Evolutionary conservation across 2,329 filamentous ascomycete genomes (phyloP).

Genomic region (Samsoniella hepiali): DNA sequence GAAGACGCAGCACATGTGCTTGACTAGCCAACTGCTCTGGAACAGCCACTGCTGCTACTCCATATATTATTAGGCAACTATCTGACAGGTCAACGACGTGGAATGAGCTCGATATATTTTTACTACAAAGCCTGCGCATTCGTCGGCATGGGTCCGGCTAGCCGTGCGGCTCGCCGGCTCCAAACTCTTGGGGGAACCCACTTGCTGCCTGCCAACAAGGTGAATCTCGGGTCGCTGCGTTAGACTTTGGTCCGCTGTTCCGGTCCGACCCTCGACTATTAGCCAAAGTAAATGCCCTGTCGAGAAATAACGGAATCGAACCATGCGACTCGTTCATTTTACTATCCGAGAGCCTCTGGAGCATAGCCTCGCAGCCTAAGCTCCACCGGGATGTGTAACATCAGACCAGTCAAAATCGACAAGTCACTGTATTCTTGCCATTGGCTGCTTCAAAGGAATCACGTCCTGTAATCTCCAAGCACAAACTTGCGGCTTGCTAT

Average conservation of each 20-base stretch:
- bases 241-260: not conserved
- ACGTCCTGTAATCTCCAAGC: constrained; percentile 31
- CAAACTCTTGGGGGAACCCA: too few species aligned
- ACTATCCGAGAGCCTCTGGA: not conserved
- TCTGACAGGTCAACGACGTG: too few species aligned
- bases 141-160: too few species aligned
- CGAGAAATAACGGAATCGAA: not conserved
- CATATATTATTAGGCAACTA: too few species aligned
- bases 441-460: constrained; percentile 23
- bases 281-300: not conserved
- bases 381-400: constrained; percentile 23
- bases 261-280: not conserved
- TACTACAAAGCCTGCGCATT: too few species aligned
- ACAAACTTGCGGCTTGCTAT: constrained; percentile 20
- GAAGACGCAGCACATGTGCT: not conserved
- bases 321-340: not conserved
- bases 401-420: constrained; percentile 30
- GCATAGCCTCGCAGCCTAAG: not conserved
- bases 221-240: too few species aligned
- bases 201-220: too few species aligned
- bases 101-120: too few species aligned
- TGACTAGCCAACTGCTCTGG: not conserved
- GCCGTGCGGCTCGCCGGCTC: too few species aligned
- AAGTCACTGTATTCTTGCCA: constrained; percentile 23
- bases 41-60: too few species aligned